Base-by-base conservation (phyloP, 2,329 filamentous ascomycete species). In the Clarireedia hainanense region DNA sequence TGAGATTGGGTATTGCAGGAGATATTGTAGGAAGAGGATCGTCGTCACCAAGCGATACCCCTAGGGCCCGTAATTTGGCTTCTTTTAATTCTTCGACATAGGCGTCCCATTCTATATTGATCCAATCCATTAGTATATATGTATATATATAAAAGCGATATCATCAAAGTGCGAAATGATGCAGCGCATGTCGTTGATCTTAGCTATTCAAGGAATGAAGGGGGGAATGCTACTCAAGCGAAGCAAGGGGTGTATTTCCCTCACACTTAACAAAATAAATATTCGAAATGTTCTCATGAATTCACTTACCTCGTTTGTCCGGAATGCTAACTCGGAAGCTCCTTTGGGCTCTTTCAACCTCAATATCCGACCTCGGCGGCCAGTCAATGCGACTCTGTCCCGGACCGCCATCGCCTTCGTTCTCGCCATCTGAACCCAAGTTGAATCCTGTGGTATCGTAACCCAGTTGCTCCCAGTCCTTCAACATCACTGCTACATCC, bases 31-130 rank as follows among this genome's bases (percentile, higher is more conserved):
- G 74, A 52, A 77, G 72, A 58, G 80, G 73, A 51, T 94, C 89
- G 5, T 90, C 86, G 49, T 86, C 84, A 37, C 84, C 88, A 58
- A 89, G 79, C 17, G 84, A 91, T 12, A 97, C 94, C 61, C 94
- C 94, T 55, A 99, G 78, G 50, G 92, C 91, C 59, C 91, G 85
- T 52, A 99, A 77, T 73, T 96, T 99, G 58, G 92, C 90, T 73
- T 99, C 94, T 63, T 89, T 84, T 37, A 97, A 75, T 62, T 87
- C 85, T 54, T 87, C 81, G 57, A 91, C 87, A 70, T 97, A 96
- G 26, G 83, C 77, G 66, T 89, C 86, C 85, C 86, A 89, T 64
- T 81, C 65, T 66, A 55, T 43, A 51, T 56, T 34, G 12, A 50
- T 52, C 27, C 34, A 55, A 47, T 47, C 43, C 26, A 54, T 60